A percentile compares a stretch with the other conserved stretches of the same genome.
phyloP scores from a whole-genome alignment of 371 early-diverging fungal genomes.

The Quaeritorhiza haematococci region DNA sequence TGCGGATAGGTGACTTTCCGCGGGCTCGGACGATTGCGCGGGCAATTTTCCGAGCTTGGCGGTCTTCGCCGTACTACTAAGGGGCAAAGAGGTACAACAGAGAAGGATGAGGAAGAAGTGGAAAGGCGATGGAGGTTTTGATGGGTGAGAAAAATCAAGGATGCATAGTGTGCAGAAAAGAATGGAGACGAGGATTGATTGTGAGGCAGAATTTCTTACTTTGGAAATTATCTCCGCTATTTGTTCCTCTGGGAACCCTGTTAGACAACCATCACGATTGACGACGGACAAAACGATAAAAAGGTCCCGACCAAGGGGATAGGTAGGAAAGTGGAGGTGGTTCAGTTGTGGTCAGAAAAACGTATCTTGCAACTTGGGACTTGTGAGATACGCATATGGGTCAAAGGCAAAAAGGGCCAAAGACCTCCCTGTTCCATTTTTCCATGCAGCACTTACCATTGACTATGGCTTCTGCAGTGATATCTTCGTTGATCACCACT shows the following conservation, averaged over 20 bases:
- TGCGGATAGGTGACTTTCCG: constrained; percentile 40
- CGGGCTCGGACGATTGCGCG: constrained; percentile 56
- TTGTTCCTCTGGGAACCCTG: constrained; percentile 44
- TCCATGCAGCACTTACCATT: too few species aligned
- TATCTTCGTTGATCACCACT: background rate
- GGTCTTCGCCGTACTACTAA: constrained; percentile 38
- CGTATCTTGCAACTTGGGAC: too few species aligned
- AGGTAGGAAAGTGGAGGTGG: too few species aligned
- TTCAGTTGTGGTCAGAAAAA: too few species aligned
- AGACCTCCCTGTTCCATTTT: too few species aligned
- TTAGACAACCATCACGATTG: constrained; percentile 19
- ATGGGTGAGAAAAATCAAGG: too few species aligned
- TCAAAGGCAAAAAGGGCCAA: too few species aligned
- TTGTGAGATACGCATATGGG: too few species aligned
- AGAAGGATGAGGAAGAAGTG: too few species aligned
- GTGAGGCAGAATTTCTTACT: constrained; percentile 16
- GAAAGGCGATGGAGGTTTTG: too few species aligned
- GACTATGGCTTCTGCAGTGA: constrained; percentile 30
- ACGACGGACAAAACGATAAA: constrained; percentile 41
- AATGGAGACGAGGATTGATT: background rate
- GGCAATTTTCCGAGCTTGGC: constrained; percentile 56
- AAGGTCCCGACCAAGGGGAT: too few species aligned
- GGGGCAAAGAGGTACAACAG: background rate
- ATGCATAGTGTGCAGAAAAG: too few species aligned
- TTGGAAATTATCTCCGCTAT: constrained; percentile 61